Conservation (phyloP, 169 alveolate species). For the Neospora caninum region DNA sequence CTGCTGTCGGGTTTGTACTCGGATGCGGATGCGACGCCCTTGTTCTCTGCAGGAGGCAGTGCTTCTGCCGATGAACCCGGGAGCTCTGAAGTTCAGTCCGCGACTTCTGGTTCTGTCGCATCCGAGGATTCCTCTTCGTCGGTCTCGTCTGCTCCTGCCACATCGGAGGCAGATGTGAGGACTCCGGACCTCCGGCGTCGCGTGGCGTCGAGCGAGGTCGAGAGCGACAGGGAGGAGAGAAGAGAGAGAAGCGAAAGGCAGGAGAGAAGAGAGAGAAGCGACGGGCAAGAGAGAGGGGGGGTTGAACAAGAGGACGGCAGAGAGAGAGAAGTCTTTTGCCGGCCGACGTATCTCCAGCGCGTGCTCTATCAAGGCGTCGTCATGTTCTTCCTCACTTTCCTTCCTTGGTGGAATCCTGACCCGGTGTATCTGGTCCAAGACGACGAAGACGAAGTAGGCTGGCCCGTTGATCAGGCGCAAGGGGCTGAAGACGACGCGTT, state of each 20-base stretch:
- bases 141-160: no score
- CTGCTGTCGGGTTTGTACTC: no score
- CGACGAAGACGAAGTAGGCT: slow-evolving; percentile 35
- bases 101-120: neutral
- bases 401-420: slow-evolving; percentile 64
- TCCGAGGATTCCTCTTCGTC: neutral
- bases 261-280: neutral
- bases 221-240: neutral
- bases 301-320: neutral
- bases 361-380: slow-evolving; percentile 54
- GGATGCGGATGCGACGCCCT: no score
- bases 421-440: slow-evolving; percentile 25
- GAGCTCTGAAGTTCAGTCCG: neutral
- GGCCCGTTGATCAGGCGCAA: neutral
- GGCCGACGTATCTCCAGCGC: slow-evolving; percentile 35
- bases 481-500: neutral
- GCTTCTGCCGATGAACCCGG: neutral
- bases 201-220: neutral
- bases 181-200: neutral
- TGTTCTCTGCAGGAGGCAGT: neutral
- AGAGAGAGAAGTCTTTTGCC: neutral
- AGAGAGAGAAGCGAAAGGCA: neutral
- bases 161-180: neutral
- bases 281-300: neutral
- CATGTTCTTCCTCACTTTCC: slow-evolving; percentile 50